Base-by-base conservation (phyloP, 2,329 filamentous ascomycete genomes). In the Colletotrichum echinochloae region DNA sequence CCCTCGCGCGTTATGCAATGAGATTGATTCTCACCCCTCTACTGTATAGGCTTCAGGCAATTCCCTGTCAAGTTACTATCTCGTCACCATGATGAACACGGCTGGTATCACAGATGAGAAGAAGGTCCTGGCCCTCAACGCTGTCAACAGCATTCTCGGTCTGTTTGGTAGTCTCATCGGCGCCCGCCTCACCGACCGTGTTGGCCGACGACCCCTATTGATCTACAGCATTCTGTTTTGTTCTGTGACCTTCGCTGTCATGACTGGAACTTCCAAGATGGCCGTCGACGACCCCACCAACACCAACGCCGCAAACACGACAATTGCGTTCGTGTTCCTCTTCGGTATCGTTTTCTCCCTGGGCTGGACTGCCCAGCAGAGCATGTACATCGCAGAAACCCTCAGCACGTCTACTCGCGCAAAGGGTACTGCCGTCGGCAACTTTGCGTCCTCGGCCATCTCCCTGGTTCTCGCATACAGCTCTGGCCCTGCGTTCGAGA, bases 171-270 rank as follows among this genome's bases (percentile, higher is more conserved):
- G 87, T 23, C 79, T 89, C 28, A 74, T 86, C 0, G 89, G 89
- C 48, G 87, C 88, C 4, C 80, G 83, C 11, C 80, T 90, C 51
- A 87, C 88, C 1, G 88, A 90, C 46, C 82, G 83, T 1, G 69
- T 90, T 5, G 87, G 89, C 26, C 87, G 89, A 37, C 86, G 89
- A 3, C 86, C 86, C 0, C 78, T 89, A 14, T 78, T 89, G 11
- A 76, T 89, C 3, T 83, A 81, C 75, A 81, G 82, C 4, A 85
- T 84, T 33, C 75, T 85, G 6, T 85, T 83, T 72, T 81, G 81
- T 52, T 84, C 83, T 0, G 72, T 80, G 70, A 86, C 83, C 73
- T 86, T 87, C 57, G 83, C 83, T 26, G 78, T 85, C 70, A 83
- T 87, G 60, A 86, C 84, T 0, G 84, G 84, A 3, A 86, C 84